A percentile compares a stretch with the other conserved stretches of the same genome.
These are phyloP conservation scores for Saprolegnia parasitica DNA, from an alignment of 352 stramenopile genomes.

Conservation along the genomic window DNA sequence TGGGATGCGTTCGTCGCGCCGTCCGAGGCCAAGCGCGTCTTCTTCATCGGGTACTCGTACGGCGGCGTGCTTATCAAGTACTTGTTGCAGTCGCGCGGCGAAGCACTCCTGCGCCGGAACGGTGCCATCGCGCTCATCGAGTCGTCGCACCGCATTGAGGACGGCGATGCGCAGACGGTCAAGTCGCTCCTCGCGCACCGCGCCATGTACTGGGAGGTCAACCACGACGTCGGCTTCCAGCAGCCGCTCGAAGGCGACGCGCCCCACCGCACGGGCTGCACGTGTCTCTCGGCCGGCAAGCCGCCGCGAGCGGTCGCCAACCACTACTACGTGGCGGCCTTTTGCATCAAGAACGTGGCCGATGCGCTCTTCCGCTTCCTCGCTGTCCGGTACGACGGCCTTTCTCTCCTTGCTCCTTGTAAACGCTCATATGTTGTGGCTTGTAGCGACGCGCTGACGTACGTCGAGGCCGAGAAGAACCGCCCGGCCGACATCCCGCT, in stretches of 20 bases:
- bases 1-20: slow-evolving; percentile 78
- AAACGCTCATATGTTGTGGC: background rate
- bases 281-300: slow-evolving; percentile 67
- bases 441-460: slow-evolving; percentile 55
- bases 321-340: slow-evolving; percentile 86
- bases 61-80: slow-evolving; percentile 87
- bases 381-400: slow-evolving; percentile 40
- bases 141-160: slow-evolving; percentile 80
- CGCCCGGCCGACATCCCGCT: slow-evolving; percentile 58
- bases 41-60: slow-evolving; percentile 86
- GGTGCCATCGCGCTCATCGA: slow-evolving; percentile 83
- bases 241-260: slow-evolving; percentile 70
- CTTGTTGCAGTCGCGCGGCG: slow-evolving; percentile 75
- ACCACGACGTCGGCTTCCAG: slow-evolving; percentile 66
- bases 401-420: background rate
- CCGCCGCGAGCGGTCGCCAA: slow-evolving; percentile 66
- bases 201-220: slow-evolving; percentile 88
- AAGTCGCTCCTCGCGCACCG: slow-evolving; percentile 82
- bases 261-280: slow-evolving; percentile 76
- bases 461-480: slow-evolving; percentile 57
- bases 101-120: slow-evolving; percentile 82
- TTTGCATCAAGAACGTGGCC: slow-evolving; percentile 85
- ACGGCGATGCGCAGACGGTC: slow-evolving; percentile 80
- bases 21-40: slow-evolving; percentile 58
- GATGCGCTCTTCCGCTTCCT: slow-evolving; percentile 81